Evolutionary conservation across 1,139 yeast species (phyloP).

Genomic region (Meyerozyma guilliermondii): DNA sequence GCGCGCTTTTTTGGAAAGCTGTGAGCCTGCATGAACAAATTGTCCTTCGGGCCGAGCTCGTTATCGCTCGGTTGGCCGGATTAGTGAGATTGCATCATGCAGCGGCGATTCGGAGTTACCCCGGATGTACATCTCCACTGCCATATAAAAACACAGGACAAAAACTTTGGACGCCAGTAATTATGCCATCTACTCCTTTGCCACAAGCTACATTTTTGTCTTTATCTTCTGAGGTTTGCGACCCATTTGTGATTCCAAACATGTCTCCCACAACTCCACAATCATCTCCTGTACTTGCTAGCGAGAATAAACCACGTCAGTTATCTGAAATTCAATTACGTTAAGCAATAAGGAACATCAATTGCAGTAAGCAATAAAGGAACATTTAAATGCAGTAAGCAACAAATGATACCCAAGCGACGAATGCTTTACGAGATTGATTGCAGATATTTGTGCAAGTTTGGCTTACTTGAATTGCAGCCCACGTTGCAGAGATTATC

Average conservation of each 20-base stretch:
- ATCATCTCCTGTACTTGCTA: conserved; percentile 32
- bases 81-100: conserved; percentile 1
- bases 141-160: neutral
- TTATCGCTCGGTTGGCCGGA: neutral
- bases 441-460: too few relatives aligned
- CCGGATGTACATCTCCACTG: neutral
- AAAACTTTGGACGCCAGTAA: neutral
- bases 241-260: conserved; percentile 62
- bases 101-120: neutral
- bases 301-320: conserved; percentile 16
- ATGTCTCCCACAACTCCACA: conserved; percentile 46
- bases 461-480: too few relatives aligned
- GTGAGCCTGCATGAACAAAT: too few relatives aligned
- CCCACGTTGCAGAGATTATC: too few relatives aligned
- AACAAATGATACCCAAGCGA: too few relatives aligned
- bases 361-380: conserved; percentile 13
- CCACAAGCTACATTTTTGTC: conserved; percentile 33
- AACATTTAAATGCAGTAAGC: conserved; percentile 15
- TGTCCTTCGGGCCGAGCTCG: neutral
- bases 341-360: too few relatives aligned
- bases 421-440: too few relatives aligned
- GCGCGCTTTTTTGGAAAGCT: neutral
- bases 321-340: conserved; percentile 25
- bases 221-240: conserved; percentile 50
- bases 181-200: neutral